Conservation (phyloP, 352 stramenopile species). For the Pythium plurisporium region DNA sequence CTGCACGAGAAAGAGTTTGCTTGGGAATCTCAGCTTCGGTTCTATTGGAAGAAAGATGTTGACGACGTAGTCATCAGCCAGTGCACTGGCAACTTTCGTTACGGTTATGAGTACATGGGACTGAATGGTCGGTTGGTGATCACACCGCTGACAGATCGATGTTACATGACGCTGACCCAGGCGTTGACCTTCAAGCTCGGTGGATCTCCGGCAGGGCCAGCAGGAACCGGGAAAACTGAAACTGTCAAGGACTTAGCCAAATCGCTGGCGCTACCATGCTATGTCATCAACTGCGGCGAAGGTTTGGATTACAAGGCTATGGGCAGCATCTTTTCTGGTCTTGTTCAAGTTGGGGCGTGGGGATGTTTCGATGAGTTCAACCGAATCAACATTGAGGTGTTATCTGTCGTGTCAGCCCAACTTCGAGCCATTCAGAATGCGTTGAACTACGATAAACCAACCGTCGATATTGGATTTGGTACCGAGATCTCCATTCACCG, state of each 20-base stretch:
- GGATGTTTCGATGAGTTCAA: conserved; percentile 91
- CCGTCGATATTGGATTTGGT: conserved; percentile 93
- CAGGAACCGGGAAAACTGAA: conserved; percentile 94
- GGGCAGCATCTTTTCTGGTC: conserved; percentile 93
- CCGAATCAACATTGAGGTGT: conserved; percentile 85
- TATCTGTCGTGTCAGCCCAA: conserved; percentile 86
- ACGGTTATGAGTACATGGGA: conserved; percentile 97
- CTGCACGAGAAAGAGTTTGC: conserved; percentile 89
- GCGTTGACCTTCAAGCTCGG: conserved; percentile 94
- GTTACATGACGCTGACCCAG: conserved; percentile 95
- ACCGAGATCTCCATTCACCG: conserved; percentile 90
- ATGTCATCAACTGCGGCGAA: conserved; percentile 94
- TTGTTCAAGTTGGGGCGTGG: conserved; percentile 92
- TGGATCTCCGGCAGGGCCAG: conserved; percentile 89
- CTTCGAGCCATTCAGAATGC: conserved; percentile 91
- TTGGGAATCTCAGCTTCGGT: conserved; percentile 87
- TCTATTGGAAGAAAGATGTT: conserved; percentile 90
- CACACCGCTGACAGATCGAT: conserved; percentile 95
- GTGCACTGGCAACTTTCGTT: conserved; percentile 90
- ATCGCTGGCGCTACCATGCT: conserved; percentile 92
- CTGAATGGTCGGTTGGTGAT: conserved; percentile 95
- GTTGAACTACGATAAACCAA: conserved; percentile 86
- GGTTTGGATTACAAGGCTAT: conserved; percentile 93
- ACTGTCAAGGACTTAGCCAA: conserved; percentile 95
- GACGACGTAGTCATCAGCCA: conserved; percentile 89